Conservation (phyloP, 1,139 yeast genomes). For the Blastobotrys ciferrii region DNA sequence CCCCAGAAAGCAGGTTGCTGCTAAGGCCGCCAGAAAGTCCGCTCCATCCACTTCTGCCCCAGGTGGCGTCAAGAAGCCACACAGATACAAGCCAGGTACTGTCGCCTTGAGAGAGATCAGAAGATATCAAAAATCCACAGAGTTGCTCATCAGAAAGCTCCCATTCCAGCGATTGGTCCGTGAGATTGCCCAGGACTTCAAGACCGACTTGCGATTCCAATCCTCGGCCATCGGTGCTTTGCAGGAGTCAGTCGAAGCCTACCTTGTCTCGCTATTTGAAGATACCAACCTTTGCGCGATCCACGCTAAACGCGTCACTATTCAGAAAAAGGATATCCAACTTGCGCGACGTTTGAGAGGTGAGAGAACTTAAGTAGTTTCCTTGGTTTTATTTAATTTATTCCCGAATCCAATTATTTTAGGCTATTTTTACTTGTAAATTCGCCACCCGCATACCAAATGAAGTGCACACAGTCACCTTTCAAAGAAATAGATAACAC, state of each 20-base stretch:
- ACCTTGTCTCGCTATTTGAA: constrained; percentile 84
- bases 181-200: constrained; percentile 97
- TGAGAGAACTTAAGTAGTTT: constrained; percentile 38
- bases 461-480: too few species aligned
- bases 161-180: constrained; percentile 98
- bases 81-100: constrained; percentile 99
- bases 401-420: background rate
- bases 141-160: constrained; percentile 90
- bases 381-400: constrained; percentile 11
- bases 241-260: constrained; percentile 98
- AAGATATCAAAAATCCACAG: constrained; percentile 98
- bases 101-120: constrained; percentile 99
- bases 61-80: constrained; percentile 99
- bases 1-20: constrained; percentile 98
- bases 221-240: constrained; percentile 98
- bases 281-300: constrained; percentile 98
- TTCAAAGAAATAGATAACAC: too few species aligned
- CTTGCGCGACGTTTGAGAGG: constrained; percentile 99
- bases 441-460: too few species aligned
- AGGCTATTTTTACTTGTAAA: too few species aligned
- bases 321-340: constrained; percentile 98
- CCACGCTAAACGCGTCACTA: constrained; percentile 98
- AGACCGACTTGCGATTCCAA: constrained; percentile 97
- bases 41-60: constrained; percentile 71
- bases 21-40: constrained; percentile 98